These are phyloP conservation scores for Moringa oleifera DNA, from an alignment of 345 rosid species.

Conservation along the genomic window DNA sequence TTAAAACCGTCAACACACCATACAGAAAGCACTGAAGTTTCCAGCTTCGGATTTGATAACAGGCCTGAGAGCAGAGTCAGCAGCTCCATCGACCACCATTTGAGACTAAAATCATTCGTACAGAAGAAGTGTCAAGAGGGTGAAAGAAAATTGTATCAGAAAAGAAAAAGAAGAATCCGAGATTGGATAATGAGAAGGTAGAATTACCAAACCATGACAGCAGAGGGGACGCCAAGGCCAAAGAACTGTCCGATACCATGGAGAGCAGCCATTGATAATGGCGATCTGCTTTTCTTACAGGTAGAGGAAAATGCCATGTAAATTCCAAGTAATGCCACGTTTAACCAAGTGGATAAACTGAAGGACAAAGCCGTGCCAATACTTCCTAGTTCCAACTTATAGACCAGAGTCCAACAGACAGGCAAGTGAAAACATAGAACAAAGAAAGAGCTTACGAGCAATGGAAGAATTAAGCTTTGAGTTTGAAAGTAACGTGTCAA, in stretches of 20 bases:
- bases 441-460: constrained; percentile 30
- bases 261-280: constrained; percentile 20
- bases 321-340: constrained; percentile 25
- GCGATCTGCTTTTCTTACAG: constrained; percentile 30
- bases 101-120: constrained; percentile 30
- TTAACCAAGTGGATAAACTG: constrained; percentile 40
- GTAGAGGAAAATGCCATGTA: constrained; percentile 30
- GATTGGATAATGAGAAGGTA: not conserved
- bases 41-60: constrained; percentile 48
- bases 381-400: constrained; percentile 23
- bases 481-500: constrained; percentile 39
- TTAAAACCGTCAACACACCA: constrained; percentile 32
- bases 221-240: constrained; percentile 39
- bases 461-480: constrained; percentile 39
- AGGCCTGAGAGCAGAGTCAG: constrained; percentile 45
- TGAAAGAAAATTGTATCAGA: not conserved
- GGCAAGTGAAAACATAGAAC: constrained; percentile 38
- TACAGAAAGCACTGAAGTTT: constrained; percentile 63
- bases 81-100: constrained; percentile 69
- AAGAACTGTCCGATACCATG: constrained; percentile 26
- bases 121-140: not conserved
- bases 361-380: constrained; percentile 39
- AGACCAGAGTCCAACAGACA: constrained; percentile 42
- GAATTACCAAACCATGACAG: constrained; percentile 43
- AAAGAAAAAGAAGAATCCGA: not conserved